phyloP scores from a whole-genome alignment of 108 stramenopile species.

The Cyclostephanos invisitatus region DNA sequence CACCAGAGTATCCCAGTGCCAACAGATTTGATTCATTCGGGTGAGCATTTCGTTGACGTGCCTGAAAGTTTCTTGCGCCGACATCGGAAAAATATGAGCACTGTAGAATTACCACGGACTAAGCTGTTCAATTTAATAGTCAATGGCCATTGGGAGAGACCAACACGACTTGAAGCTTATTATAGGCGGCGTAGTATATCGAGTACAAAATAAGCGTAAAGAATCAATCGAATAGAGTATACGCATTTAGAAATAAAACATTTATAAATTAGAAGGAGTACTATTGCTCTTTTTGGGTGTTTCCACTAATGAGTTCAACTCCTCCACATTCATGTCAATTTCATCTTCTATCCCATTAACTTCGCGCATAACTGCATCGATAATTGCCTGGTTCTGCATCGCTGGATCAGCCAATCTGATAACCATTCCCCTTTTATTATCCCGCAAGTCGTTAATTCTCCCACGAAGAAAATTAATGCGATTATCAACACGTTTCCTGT shows the following conservation, averaged over 20 bases:
- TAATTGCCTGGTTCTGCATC: neutral
- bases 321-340: slow-evolving; percentile 3
- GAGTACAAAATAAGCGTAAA: neutral
- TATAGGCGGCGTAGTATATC: too few species aligned
- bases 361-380: neutral
- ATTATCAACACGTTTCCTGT: neutral
- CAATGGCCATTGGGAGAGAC: slow-evolving; percentile 6
- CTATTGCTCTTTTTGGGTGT: slow-evolving; percentile 3
- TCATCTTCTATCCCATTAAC: slow-evolving; percentile 5
- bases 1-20: neutral
- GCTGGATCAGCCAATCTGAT: neutral
- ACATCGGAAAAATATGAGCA: neutral
- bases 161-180: neutral
- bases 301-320: neutral
- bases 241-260: neutral
- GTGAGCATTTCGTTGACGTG: neutral
- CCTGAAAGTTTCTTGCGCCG: neutral
- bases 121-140: neutral
- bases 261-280: neutral
- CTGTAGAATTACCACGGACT: neutral
- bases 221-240: slow-evolving; percentile 1
- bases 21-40: neutral
- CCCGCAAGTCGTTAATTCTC: slow-evolving; percentile 1
- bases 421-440: neutral
- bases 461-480: neutral